Evolutionary conservation across 345 rosid genomes (phyloP).

Genomic region (Cochlearia excelsa): DNA sequence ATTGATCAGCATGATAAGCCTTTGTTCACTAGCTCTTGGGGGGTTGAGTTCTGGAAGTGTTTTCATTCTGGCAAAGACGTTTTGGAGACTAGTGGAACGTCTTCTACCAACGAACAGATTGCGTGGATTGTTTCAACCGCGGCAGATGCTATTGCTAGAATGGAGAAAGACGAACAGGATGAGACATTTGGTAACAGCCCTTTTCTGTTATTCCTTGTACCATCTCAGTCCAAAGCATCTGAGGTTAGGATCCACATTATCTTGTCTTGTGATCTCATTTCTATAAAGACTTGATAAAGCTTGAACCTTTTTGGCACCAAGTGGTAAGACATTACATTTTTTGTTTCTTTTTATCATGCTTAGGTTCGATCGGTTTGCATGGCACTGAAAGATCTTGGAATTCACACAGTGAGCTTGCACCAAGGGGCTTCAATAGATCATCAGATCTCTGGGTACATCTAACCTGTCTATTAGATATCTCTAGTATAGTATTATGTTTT

Average conservation of each 20-base stretch:
- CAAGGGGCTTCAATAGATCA: constrained; percentile 67
- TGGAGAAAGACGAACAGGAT: constrained; percentile 48
- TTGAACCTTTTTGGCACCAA: too few species aligned
- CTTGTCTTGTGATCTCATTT: too few species aligned
- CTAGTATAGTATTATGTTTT: background rate
- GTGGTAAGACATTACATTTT: too few species aligned
- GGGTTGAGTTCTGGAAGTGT: constrained; percentile 74
- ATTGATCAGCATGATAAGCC: constrained; percentile 37
- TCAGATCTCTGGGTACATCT: constrained; percentile 73
- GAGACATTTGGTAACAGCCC: constrained; percentile 49
- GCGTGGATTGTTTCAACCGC: constrained; percentile 82
- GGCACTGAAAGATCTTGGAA: constrained; percentile 75
- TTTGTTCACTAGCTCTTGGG: constrained; percentile 66
- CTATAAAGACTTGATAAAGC: too few species aligned
- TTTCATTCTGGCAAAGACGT: constrained; percentile 53
- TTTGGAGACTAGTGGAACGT: constrained; percentile 60
- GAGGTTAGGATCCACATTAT: constrained; percentile 41
- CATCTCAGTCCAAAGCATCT: constrained; percentile 80
- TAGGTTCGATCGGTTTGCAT: constrained; percentile 84
- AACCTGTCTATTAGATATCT: background rate
- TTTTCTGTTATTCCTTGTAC: constrained; percentile 73
- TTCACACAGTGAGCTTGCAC: constrained; percentile 87
- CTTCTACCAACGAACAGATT: constrained; percentile 58
- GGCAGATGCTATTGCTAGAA: constrained; percentile 65
- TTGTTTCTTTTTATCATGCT: constrained; percentile 2